A percentile compares a stretch with the other conserved stretches of the same genome.
These are phyloP conservation scores for Adiantum capillusveneris DNA, from an alignment of 75 land plant species.

Conservation along the genomic window DNA sequence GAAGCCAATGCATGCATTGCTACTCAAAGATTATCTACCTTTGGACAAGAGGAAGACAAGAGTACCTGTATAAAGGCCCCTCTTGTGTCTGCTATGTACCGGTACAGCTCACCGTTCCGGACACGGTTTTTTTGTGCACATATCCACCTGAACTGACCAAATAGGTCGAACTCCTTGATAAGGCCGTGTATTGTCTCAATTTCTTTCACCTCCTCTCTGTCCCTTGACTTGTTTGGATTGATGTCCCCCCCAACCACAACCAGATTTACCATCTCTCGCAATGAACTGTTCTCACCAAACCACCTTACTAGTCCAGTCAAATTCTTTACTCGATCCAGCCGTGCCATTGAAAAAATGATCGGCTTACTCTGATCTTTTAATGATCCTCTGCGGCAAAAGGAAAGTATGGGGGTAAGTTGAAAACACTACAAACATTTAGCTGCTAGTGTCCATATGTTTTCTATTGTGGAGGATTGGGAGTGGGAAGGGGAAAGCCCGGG, in stretches of 20 bases:
- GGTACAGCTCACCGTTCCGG: constrained; percentile 83
- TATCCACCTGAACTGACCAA: constrained; percentile 80
- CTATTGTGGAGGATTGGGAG: neutral
- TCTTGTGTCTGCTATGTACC: constrained; percentile 77
- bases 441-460: neutral
- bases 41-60: too few species aligned
- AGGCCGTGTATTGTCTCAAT: constrained; percentile 76
- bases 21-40: too few species aligned
- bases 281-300: constrained; percentile 67
- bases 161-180: constrained; percentile 56
- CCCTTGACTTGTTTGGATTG: constrained; percentile 75
- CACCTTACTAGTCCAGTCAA: constrained; percentile 77
- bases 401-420: neutral
- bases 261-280: constrained; percentile 64
- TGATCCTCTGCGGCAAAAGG: constrained; percentile 47
- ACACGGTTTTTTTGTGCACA: constrained; percentile 69
- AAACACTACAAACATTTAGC: too few species aligned
- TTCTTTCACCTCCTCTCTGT: constrained; percentile 85
- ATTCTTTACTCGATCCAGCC: constrained; percentile 90
- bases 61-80: constrained; percentile 83
- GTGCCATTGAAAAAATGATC: constrained; percentile 94
- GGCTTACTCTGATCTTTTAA: constrained; percentile 67
- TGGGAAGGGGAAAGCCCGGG: too few species aligned
- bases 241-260: constrained; percentile 85
- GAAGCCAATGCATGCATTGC: too few species aligned